These are phyloP conservation scores for Schizosaccharomyces lindneri DNA, from an alignment of 805 yeast genomes.

Conservation along the genomic window DNA sequence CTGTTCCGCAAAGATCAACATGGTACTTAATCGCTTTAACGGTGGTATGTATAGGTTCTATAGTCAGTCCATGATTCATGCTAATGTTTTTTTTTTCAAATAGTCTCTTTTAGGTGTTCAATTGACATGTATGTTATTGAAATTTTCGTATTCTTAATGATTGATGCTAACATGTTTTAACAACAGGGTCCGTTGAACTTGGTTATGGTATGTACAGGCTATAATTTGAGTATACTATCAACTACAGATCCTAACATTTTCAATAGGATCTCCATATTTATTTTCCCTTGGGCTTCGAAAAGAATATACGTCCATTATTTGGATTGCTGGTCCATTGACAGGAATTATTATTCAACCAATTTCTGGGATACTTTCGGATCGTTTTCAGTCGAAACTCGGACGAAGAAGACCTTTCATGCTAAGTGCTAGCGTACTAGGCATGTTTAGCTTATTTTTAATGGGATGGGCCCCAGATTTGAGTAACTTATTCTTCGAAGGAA, in stretches of 20 bases:
- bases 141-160: no score
- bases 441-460: slow-evolving; percentile 20
- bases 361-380: slow-evolving; percentile 34
- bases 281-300: slow-evolving; percentile 39
- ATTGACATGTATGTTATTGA: no score
- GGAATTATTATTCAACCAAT: slow-evolving; percentile 42
- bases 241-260: neutral
- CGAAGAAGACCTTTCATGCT: slow-evolving; percentile 33
- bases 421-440: slow-evolving; percentile 27
- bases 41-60: neutral
- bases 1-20: neutral
- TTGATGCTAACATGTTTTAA: slow-evolving; percentile 16
- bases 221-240: neutral
- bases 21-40: neutral
- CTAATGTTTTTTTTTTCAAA: no score
- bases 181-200: slow-evolving; percentile 43
- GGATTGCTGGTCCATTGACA: slow-evolving; percentile 45
- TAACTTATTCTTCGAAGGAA: slow-evolving; percentile 23
- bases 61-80: no score
- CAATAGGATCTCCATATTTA: slow-evolving; percentile 21
- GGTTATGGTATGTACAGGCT: slow-evolving; percentile 9
- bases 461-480: slow-evolving; percentile 22
- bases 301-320: slow-evolving; percentile 27
- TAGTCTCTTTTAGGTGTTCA: no score
- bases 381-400: slow-evolving; percentile 21